Percentiles rank a stretch among this genome's conserved stretches.
These are phyloP conservation scores for Penicillium macrosclerotiorum DNA, from an alignment of 495 filamentous ascomycete genomes.

Conservation along the genomic window DNA sequence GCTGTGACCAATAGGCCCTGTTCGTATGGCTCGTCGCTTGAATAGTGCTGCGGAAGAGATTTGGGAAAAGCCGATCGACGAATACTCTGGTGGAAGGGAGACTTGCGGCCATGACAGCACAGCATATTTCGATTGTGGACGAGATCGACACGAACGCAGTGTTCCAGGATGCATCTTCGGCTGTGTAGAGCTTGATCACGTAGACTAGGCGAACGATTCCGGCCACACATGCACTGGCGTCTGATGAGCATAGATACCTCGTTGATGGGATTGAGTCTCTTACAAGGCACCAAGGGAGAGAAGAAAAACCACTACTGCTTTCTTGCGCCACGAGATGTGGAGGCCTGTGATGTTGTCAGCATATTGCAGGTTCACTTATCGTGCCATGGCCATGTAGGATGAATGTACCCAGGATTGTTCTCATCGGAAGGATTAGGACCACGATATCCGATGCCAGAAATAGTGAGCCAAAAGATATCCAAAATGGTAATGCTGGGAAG, in stretches of 20 bases:
- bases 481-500: conserved; percentile 11
- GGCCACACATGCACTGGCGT: conserved; percentile 10
- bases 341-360: no score
- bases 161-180: conserved; percentile 12
- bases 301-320: not conserved
- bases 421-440: conserved; percentile 10
- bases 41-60: no score
- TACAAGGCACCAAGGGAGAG: conserved; percentile 11
- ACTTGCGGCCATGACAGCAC: conserved; percentile 14
- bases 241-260: not conserved
- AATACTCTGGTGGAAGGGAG: conserved; percentile 7
- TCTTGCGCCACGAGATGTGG: no score
- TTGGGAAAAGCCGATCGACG: not conserved
- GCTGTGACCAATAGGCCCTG: no score
- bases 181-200: conserved; percentile 13
- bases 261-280: not conserved
- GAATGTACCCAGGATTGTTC: conserved; percentile 8
- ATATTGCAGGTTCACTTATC: no score
- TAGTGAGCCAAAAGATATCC: conserved; percentile 5
- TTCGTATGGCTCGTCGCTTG: no score
- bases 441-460: conserved; percentile 12
- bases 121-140: conserved; percentile 8
- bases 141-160: conserved; percentile 9
- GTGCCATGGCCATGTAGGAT: not conserved
- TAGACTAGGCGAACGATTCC: conserved; percentile 13